Conservation (phyloP, 768 basidiomycete species). For the Rhizopogon sp. region DNA sequence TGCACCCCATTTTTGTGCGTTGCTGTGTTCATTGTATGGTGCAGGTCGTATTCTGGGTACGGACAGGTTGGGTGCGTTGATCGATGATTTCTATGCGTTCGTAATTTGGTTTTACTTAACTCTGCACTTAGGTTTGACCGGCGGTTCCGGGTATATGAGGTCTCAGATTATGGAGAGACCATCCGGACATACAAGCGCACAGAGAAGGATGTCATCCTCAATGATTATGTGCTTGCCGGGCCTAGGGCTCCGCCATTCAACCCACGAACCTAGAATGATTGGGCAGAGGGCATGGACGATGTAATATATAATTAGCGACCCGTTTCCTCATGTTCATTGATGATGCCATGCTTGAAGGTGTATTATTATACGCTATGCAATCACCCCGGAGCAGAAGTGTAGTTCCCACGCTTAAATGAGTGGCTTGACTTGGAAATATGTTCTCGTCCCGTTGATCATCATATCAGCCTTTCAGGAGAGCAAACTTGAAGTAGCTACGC, state of each 20-base stretch:
- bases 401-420: too few species aligned
- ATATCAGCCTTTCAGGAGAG: too few species aligned
- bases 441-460: too few species aligned
- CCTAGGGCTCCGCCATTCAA: constrained; percentile 33
- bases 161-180: constrained; percentile 88
- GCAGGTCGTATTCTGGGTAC: constrained; percentile 78
- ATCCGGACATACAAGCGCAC: constrained; percentile 85
- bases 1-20: neutral
- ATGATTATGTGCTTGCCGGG: constrained; percentile 61
- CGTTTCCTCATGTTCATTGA: neutral
- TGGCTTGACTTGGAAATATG: too few species aligned
- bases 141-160: constrained; percentile 82
- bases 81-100: constrained; percentile 10
- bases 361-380: too few species aligned
- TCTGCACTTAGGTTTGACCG: constrained; percentile 67
- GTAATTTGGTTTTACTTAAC: constrained; percentile 3
- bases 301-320: neutral
- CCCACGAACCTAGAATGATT: constrained; percentile 1
- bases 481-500: too few species aligned
- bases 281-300: neutral
- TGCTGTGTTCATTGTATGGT: neutral
- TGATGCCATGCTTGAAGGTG: too few species aligned
- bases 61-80: constrained; percentile 61
- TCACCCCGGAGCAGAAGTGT: too few species aligned
- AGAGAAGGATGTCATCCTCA: constrained; percentile 63